Evolutionary conservation across 2,329 filamentous ascomycete genomes (phyloP), one percentile per base, ranked within the genome.

Genomic region (Ceratocystis destructans): DNA sequence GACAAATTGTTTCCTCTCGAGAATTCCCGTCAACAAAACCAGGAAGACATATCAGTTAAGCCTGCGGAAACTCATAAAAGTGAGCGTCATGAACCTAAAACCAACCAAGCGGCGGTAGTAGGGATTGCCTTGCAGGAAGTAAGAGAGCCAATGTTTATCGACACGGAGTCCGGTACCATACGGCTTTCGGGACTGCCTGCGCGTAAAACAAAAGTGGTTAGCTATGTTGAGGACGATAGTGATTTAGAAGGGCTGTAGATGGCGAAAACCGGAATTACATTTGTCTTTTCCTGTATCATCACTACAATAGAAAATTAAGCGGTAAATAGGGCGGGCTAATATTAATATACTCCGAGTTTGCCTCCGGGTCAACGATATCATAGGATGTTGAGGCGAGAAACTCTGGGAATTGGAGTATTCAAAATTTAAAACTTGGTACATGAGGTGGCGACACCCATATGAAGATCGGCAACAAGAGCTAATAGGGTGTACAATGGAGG

Each of bases 1-100:
- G 80, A 82, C 66, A 77, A 86, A 71, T 81, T 82, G 2, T 76
- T 76, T 48, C 68, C 74, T 44, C 72, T 73, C 45, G 75, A 75
- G 45, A 68, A 68, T 48, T 57, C 17, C 7, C 10, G 4, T 41
- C 37, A 41, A 41, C 37, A 12, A 10, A 62, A 61, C 68, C 37
- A 53, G 7, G 66, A 50, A 10, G 46, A 22, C 8, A 8, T 7
- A 15, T 33, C 37, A 2, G 31, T 15, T 3, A 46, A 31, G 22
- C 7, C 22, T 3, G 22, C n/a, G 8, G 6, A 22, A 25, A n/a
- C n/a, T 2, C 5, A 22, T 33, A 31, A 7, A n/a, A n/a, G 2
- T 5, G 31, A 59, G 55, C 31, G 17, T 25, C 7, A 28, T 59
- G 28, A 15, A 12, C 17, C 33, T 1, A 20, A 59, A 25, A n/a